Evolutionary conservation across 768 basidiomycete genomes (phyloP).

Genomic region (button mushroom (Agaricus bisporus)): DNA sequence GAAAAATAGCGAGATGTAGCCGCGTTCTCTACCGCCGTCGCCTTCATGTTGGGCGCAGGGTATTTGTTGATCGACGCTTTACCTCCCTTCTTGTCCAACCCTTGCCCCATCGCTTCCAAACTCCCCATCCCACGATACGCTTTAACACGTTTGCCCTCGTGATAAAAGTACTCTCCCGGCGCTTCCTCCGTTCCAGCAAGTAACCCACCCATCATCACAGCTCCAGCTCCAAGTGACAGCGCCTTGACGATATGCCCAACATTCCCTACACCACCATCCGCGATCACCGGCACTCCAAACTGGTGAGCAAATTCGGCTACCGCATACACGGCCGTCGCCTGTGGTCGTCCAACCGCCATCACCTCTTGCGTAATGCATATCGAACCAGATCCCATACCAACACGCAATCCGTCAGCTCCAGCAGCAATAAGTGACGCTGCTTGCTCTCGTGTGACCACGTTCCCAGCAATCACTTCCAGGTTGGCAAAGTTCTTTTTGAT

Average conservation of each 20-base stretch:
- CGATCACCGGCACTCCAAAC: constrained; percentile 95
- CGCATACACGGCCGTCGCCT: constrained; percentile 96
- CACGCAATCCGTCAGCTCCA: constrained; percentile 90
- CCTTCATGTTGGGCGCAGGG: constrained; percentile 38
- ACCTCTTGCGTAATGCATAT: constrained; percentile 99
- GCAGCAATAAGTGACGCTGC: constrained; percentile 90
- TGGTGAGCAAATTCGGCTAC: constrained; percentile 90
- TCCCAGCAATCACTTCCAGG: constrained; percentile 93
- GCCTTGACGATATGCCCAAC: constrained; percentile 99
- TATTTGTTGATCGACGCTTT: constrained; percentile 34
- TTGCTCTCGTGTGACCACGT: constrained; percentile 97
- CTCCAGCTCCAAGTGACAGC: constrained; percentile 85
- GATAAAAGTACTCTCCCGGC: constrained; percentile 98
- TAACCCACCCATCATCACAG: constrained; percentile 98
- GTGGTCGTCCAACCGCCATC: constrained; percentile 97
- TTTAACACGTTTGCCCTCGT: constrained; percentile 98
- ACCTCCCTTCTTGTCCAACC: constrained; percentile 37
- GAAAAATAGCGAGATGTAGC: constrained; percentile 96
- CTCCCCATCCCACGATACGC: constrained; percentile 98
- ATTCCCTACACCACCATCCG: constrained; percentile 93
- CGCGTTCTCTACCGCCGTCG: constrained; percentile 72
- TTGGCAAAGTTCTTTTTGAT: constrained; percentile 82
- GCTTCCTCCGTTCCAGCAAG: constrained; percentile 96
- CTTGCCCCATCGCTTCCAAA: constrained; percentile 88
- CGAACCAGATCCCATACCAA: constrained; percentile 98